Conservation (phyloP, 2,329 filamentous ascomycete species). For the Pyricularia sp. region DNA sequence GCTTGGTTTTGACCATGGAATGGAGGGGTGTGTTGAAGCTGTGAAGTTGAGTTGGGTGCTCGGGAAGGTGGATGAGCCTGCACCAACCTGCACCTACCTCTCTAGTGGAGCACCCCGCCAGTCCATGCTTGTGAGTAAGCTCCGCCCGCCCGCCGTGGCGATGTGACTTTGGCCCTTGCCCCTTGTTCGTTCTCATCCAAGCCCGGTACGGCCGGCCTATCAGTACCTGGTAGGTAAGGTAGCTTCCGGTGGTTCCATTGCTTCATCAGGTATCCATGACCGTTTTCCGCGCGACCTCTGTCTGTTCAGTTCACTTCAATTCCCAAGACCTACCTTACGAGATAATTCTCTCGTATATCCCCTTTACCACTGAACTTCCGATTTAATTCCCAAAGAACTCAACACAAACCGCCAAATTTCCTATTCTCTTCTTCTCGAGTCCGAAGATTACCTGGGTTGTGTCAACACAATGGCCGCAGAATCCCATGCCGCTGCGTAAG, state of each 20-base stretch:
- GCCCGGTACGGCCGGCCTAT: not conserved
- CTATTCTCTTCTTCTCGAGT: not conserved
- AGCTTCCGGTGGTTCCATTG: not conserved
- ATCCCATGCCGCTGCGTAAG: slow-evolving; percentile 4
- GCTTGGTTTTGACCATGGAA: not conserved
- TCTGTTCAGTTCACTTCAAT: not conserved
- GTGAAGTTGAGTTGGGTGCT: not conserved
- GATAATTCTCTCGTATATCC: not conserved
- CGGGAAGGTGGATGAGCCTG: not conserved
- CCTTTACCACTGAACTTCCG: not conserved
- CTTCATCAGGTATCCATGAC: not conserved
- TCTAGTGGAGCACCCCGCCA: not conserved
- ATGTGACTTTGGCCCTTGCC: not conserved
- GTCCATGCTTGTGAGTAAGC: slow-evolving; percentile 1
- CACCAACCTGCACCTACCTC: not conserved
- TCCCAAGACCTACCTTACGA: not conserved
- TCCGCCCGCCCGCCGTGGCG: slow-evolving; percentile 1
- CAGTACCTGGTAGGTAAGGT: not conserved
- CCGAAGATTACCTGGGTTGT: not conserved
- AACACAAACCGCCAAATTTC: not conserved
- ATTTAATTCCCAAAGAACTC: not conserved
- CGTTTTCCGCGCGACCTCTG: not conserved
- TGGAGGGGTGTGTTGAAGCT: not conserved
- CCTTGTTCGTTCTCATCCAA: not conserved
- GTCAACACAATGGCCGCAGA: slow-evolving; percentile 2